A percentile compares a stretch with the other conserved stretches of the same genome.
These are phyloP conservation scores for Torrubiellomyces zombiae DNA, from an alignment of 2,329 filamentous ascomycete genomes.

Conservation along the genomic window DNA sequence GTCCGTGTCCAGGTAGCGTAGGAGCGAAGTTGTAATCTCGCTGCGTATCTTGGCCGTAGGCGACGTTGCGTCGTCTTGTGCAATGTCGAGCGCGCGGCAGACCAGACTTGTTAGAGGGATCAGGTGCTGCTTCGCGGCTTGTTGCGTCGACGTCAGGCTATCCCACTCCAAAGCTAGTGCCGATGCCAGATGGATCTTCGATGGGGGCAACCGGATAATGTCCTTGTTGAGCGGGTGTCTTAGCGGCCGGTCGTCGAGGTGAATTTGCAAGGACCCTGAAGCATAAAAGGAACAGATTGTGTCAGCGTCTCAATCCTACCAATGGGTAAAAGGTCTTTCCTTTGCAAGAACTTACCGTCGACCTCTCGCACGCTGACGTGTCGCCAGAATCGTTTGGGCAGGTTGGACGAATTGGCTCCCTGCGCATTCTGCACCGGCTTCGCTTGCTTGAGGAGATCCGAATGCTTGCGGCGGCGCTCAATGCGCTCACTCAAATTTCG, in stretches of 20 bases:
- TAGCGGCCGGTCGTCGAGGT: constrained; percentile 65
- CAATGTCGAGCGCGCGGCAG: constrained; percentile 71
- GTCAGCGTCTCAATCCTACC: neutral
- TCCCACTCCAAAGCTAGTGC: constrained; percentile 93
- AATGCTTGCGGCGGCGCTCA: constrained; percentile 35
- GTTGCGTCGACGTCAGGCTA: constrained; percentile 59
- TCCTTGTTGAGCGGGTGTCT: constrained; percentile 58
- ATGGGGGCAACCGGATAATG: constrained; percentile 52
- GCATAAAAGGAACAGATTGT: neutral
- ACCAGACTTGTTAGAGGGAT: constrained; percentile 79
- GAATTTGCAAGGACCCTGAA: constrained; percentile 39
- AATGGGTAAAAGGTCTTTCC: neutral
- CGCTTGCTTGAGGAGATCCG: constrained; percentile 35
- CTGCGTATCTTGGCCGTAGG: constrained; percentile 37
- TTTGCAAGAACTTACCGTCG: constrained; percentile 30
- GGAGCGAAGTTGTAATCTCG: constrained; percentile 48
- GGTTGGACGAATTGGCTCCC: constrained; percentile 22
- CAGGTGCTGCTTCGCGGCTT: constrained; percentile 71
- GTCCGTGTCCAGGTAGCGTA: constrained; percentile 85
- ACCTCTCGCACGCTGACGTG: constrained; percentile 56
- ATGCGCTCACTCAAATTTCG: constrained; percentile 26
- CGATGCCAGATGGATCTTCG: constrained; percentile 66
- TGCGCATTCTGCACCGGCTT: constrained; percentile 25
- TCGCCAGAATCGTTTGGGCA: constrained; percentile 75
- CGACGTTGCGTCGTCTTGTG: constrained; percentile 39